These are phyloP conservation scores for Rutstroemia sp. DNA, from an alignment of 2,329 filamentous ascomycete genomes.

Conservation along the genomic window DNA sequence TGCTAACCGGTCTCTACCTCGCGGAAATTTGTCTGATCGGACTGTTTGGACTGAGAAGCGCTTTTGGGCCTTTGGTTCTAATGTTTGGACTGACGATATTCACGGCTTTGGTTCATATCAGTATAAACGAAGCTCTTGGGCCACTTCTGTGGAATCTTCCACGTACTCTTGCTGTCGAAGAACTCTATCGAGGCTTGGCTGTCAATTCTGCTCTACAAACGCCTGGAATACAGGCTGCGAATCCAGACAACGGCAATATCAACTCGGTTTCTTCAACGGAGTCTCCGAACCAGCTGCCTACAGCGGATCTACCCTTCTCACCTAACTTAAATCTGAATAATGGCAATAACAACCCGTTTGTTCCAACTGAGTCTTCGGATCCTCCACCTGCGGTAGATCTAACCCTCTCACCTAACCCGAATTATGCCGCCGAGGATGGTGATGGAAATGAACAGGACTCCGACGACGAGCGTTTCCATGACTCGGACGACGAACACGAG, in stretches of 20 bases:
- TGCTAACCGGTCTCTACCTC: conserved; percentile 56
- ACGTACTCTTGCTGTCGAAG: conserved; percentile 25
- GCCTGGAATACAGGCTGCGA: neutral
- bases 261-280: neutral
- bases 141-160: conserved; percentile 27
- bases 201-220: conserved; percentile 25
- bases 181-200: conserved; percentile 14
- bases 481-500: neutral
- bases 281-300: neutral
- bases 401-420: neutral
- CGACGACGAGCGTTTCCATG: neutral
- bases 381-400: neutral
- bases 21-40: conserved; percentile 55
- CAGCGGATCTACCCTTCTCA: conserved; percentile 20
- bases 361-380: neutral
- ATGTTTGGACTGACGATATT: conserved; percentile 51
- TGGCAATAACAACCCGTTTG: neutral
- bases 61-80: conserved; percentile 47
- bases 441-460: neutral
- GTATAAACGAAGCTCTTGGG: conserved; percentile 23
- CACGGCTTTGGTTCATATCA: conserved; percentile 46
- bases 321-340: neutral
- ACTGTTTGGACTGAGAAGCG: conserved; percentile 49
- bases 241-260: conserved; percentile 1
- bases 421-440: neutral